These are phyloP conservation scores for Lentinula raphanica DNA, from an alignment of 768 basidiomycete species.

Conservation along the genomic window DNA sequence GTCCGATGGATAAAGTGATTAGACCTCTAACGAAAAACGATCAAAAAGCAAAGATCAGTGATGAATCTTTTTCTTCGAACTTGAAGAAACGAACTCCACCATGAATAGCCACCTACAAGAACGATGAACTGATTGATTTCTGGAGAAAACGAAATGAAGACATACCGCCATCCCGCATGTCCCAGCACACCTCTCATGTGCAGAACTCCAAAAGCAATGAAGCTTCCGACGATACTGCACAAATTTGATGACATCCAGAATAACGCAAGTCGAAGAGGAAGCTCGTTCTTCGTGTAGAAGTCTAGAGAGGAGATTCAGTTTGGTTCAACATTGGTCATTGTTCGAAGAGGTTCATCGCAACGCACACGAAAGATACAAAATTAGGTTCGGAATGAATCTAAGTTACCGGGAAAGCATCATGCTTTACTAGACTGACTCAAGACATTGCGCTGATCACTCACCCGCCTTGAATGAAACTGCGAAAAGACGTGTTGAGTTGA, in stretches of 20 bases:
- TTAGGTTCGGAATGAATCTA: slow-evolving; percentile 55
- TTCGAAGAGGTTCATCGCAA: not conserved
- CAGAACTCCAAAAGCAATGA: slow-evolving; percentile 59
- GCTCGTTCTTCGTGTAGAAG: slow-evolving; percentile 56
- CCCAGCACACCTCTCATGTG: slow-evolving; percentile 52
- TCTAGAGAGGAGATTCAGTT: slow-evolving; percentile 24
- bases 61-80: not conserved
- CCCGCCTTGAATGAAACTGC: slow-evolving; percentile 43
- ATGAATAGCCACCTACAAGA: slow-evolving; percentile 51
- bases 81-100: slow-evolving; percentile 33
- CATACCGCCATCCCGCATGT: slow-evolving; percentile 46
- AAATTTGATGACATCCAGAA: slow-evolving; percentile 51
- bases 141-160: not conserved
- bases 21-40: slow-evolving; percentile 26
- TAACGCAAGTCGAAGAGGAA: slow-evolving; percentile 49
- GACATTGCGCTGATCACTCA: slow-evolving; percentile 14
- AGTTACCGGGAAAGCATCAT: not conserved
- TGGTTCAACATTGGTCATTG: no score
- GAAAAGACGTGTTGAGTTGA: not conserved
- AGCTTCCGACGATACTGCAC: slow-evolving; percentile 43
- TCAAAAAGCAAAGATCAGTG: not conserved
- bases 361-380: slow-evolving; percentile 56
- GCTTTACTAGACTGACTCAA: no score
- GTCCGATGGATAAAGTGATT: slow-evolving; percentile 48
- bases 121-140: not conserved